phyloP scores from a whole-genome alignment of 805 yeast species.

The Kazachstania bromeliacearum region DNA sequence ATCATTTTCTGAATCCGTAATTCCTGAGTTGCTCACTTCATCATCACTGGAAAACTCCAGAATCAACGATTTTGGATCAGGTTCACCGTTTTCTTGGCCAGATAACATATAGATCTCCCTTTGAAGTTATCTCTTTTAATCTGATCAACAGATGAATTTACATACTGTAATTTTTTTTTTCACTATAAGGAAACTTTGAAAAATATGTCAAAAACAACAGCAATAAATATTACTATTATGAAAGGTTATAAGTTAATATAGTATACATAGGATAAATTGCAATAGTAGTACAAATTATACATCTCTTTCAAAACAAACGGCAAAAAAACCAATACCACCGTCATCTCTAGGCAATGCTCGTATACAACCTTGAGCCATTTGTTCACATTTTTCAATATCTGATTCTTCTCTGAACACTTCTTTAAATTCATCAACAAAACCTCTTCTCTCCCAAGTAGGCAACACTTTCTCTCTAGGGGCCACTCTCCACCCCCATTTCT shows the following conservation, averaged over 20 bases:
- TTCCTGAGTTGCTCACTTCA: slow-evolving; percentile 1
- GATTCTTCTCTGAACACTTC: slow-evolving; percentile 35
- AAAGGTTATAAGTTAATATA: too few species aligned
- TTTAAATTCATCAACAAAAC: slow-evolving; percentile 58
- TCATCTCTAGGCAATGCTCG: slow-evolving; percentile 79
- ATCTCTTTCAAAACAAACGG: slow-evolving; percentile 65
- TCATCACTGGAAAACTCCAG: slow-evolving; percentile 8
- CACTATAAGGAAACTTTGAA: too few species aligned
- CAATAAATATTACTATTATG: too few species aligned
- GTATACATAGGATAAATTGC: too few species aligned
- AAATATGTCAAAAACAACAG: too few species aligned
- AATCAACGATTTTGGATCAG: slow-evolving; percentile 5
- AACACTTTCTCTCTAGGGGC: slow-evolving; percentile 51
- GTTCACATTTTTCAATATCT: slow-evolving; percentile 38
- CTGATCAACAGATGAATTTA: too few species aligned
- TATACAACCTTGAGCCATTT: slow-evolving; percentile 76
- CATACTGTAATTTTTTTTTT: too few species aligned
- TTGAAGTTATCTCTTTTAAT: too few species aligned
- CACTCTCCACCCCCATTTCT: slow-evolving; percentile 66
- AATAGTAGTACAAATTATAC: background rate
- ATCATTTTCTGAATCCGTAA: slow-evolving; percentile 3
- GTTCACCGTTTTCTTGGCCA: background rate
- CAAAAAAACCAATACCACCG: slow-evolving; percentile 98
- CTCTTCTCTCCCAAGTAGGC: slow-evolving; percentile 83
- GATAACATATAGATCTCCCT: too few species aligned